Base-by-base conservation (phyloP, 2,329 filamentous ascomycete species). In the Microcyclospora pomicola region DNA sequence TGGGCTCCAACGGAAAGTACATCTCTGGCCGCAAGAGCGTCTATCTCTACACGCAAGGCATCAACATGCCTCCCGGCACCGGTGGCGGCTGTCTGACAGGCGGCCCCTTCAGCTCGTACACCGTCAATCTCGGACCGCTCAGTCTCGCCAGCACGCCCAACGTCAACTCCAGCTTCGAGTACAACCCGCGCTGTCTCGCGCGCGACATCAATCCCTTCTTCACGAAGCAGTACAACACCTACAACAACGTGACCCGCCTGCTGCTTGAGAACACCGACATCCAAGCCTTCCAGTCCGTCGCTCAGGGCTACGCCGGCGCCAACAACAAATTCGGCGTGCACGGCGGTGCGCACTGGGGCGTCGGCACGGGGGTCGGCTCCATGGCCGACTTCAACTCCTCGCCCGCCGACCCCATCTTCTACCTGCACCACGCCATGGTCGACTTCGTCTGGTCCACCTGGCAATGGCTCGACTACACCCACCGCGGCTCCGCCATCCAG, bases 41-140 rank as follows among this genome's bases (percentile, higher is more conserved):
- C 33, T 55, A 49, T 46, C 46, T 55, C 36, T 19, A 36, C 15
- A 29, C 35, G 16, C 42, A 50, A 41, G 33, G 50, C 34, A 37
- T 65, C 41, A 58, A 47, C 14, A 51, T 69, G 9, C 68, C 66
- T 0, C 63, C 64, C 0, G 72, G 69, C n/a, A 61, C 62, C 0
- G 72, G 72, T 11, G 72, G 72, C 30, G 72, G 72, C 2, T 75
- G 71, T 49, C 59, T 77, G 2, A 59, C 52, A 11, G 60, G 56
- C 1, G 71, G 71, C 0, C 71, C 71, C 0, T 72, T 74, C 55
- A 63, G 59, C 46, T 59, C 72, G 44, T 52, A 47, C 38, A 49
- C 45, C n/a, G 43, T 57, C 41, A 50, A 56, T 35, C 48, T 58
- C 19, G 54, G 54, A 3, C 53, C 55, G 5, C 41, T 58, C 13